A percentile compares a stretch with the other conserved stretches of the same genome.
These are phyloP conservation scores for Linum tenue DNA, from an alignment of 345 rosid species.

Conservation along the genomic window DNA sequence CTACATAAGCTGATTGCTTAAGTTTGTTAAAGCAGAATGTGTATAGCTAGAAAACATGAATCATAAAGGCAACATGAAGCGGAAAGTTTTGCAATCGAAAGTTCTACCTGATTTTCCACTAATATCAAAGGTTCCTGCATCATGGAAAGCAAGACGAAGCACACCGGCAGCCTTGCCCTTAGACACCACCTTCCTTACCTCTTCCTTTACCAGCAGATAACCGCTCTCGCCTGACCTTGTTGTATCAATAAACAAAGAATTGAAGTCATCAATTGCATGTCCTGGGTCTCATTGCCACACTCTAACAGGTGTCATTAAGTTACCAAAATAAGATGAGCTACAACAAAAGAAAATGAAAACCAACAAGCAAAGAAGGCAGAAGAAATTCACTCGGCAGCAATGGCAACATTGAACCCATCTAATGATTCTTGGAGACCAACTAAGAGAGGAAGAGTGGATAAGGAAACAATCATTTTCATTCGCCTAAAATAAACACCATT, in stretches of 20 bases:
- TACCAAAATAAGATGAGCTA: too few relatives aligned
- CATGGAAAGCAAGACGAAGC: constrained; percentile 94
- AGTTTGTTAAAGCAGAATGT: not conserved
- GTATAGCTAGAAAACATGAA: not conserved
- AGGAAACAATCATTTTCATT: constrained; percentile 35
- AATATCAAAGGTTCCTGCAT: constrained; percentile 83
- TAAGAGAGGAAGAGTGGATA: constrained; percentile 45
- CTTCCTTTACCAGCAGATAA: constrained; percentile 35
- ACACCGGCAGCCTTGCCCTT: constrained; percentile 93
- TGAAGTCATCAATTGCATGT: not conserved
- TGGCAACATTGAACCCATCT: constrained; percentile 25
- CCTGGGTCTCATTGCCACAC: not conserved
- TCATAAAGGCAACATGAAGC: not conserved
- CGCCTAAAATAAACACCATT: constrained; percentile 21
- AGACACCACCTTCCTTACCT: constrained; percentile 56
- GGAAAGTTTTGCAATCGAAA: too few relatives aligned
- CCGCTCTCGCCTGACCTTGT: constrained; percentile 29
- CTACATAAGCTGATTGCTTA: too few relatives aligned
- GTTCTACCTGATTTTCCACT: constrained; percentile 50
- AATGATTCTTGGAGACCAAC: constrained; percentile 17
- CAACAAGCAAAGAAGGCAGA: not conserved
- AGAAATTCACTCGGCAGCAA: constrained; percentile 46
- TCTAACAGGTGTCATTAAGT: too few relatives aligned
- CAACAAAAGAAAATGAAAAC: not conserved
- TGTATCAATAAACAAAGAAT: constrained; percentile 12